phyloP scores from a whole-genome alignment of 2,329 filamentous ascomycete genomes.

The Periconia macrospinosa region DNA sequence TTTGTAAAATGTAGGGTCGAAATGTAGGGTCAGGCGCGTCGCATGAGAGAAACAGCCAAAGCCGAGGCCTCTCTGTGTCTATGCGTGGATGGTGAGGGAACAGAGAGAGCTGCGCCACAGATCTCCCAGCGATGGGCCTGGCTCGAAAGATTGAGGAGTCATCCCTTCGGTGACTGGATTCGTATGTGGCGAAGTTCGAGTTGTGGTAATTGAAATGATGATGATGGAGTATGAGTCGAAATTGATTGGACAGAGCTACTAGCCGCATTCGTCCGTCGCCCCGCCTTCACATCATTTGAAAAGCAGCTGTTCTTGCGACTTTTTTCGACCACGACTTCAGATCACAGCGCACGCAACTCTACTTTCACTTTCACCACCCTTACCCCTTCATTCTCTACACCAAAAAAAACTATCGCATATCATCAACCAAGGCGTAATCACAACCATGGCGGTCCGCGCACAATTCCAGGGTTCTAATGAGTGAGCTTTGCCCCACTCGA shows the following conservation, averaged over 20 bases:
- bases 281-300: slow-evolving; percentile 3
- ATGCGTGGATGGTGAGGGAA: background rate
- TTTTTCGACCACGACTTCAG: slow-evolving; percentile 6
- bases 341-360: slow-evolving; percentile 1
- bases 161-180: slow-evolving; percentile 2
- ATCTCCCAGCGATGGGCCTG: background rate
- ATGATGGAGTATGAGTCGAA: slow-evolving; percentile 13
- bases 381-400: background rate
- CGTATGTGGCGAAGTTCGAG: background rate
- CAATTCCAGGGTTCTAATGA: slow-evolving; percentile 91
- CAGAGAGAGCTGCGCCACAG: slow-evolving; percentile 3
- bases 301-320: slow-evolving; percentile 7
- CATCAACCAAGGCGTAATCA: slow-evolving; percentile 13
- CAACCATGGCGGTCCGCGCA: slow-evolving; percentile 56
- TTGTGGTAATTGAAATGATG: background rate
- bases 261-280: background rate
- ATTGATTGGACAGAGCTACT: background rate
- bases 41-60: background rate
- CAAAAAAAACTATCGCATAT: background rate
- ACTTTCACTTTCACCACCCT: background rate
- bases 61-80: background rate
- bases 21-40: too few relatives aligned
- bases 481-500: slow-evolving; percentile 55
- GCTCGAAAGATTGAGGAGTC: slow-evolving; percentile 6
- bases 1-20: too few relatives aligned